These are phyloP conservation scores for Nakazawaea ishiwadae DNA, from an alignment of 805 yeast species.

Conservation along the genomic window DNA sequence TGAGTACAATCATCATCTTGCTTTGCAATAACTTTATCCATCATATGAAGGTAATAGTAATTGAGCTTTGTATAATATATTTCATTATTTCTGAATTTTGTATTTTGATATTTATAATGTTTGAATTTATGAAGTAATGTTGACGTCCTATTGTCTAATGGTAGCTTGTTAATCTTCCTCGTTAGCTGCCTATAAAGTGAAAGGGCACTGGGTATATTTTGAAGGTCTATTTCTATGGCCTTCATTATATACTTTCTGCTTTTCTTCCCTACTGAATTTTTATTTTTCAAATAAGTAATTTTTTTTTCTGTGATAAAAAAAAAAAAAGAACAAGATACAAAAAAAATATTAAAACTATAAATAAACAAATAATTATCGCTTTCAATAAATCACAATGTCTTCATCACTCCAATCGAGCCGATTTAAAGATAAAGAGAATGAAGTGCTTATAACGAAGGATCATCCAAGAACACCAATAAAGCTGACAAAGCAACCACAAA, in stretches of 20 bases:
- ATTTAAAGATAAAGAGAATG: conserved; percentile 5
- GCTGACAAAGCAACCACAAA: neutral
- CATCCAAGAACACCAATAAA: neutral
- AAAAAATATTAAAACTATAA: neutral
- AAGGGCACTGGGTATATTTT: neutral
- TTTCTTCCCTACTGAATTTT: neutral
- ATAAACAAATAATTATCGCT: neutral
- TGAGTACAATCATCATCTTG: neutral
- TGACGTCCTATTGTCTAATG: neutral
- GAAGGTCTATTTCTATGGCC: too few species aligned
- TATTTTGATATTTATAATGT: conserved; percentile 1
- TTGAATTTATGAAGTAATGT: conserved; percentile 4
- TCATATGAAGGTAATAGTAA: conserved; percentile 3
- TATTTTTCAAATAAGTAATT: neutral
- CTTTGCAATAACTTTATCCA: neutral
- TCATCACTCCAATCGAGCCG: neutral
- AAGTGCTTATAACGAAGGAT: neutral
- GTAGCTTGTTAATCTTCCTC: conserved; percentile 1
- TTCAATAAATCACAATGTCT: too few species aligned
- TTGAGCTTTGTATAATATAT: conserved; percentile 2
- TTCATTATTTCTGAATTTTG: neutral
- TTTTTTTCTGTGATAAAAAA: neutral
- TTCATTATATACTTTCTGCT: neutral
- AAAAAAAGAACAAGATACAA: neutral
- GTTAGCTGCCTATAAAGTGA: conserved; percentile 5